Evolutionary conservation across 306 rosid genomes (phyloP), one percentile per base, ranked within the genome.

Genomic region (Acacia crassicarpa): DNA sequence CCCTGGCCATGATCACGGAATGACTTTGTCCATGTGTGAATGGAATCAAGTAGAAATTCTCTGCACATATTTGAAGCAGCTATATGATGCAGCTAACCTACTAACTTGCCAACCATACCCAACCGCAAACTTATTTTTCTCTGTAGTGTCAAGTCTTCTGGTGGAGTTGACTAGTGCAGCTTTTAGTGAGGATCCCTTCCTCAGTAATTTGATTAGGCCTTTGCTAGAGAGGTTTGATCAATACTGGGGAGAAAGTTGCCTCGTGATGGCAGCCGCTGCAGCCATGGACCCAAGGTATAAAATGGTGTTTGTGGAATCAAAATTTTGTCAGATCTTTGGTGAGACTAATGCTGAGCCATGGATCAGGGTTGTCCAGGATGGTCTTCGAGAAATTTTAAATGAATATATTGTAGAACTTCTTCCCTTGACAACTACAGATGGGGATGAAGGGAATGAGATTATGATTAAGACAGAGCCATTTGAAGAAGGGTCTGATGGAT

Each of bases 201-300:
- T 88, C 46, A 81, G 87, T 77, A 79, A 82, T 74, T 80, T 95
- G 84, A 82, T 85, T 74, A 89, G 71, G 76, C 98, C 99, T 79
- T 75, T 95, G 78, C 86, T 82, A 75, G 94, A 89, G 74, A 91
- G 72, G 73, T 92, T 95, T 73, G 94, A 95, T 77, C 85, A 77
- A 73, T 95, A 93, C 83, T 95, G 99, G 99, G 90, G 83, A 74
- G 91, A 89, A 62, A 89, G 88, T 80, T 92, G 95, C 77, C 84
- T 89, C 77, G 81, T 92, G 81, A 87, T 95, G 81, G 97, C 97
- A 33, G 79, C 86, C 83, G 92, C 99, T 53, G 94, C 79, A 13
- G 92, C 84, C 61, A 86, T 95, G 99, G 99, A 95, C 84, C 99
- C 99, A 0, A 89, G 96, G 85, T 89, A 74, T 87, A 95, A 95